Percentiles rank a stretch among this genome's conserved stretches.
These are phyloP conservation scores for Sarocladium strictum DNA, from an alignment of 2,329 filamentous ascomycete species.

Conservation along the genomic window DNA sequence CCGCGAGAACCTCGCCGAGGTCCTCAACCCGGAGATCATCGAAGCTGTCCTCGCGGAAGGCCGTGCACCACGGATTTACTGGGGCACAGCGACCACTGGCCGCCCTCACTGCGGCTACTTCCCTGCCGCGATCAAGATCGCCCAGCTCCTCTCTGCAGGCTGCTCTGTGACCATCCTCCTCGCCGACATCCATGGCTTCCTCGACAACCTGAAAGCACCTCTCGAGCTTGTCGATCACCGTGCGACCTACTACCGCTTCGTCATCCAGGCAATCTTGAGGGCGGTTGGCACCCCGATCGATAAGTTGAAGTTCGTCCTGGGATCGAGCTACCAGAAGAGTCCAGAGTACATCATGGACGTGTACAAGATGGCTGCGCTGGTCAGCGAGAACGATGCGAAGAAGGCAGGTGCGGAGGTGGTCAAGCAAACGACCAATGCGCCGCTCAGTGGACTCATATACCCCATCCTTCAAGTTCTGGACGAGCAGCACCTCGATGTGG, in stretches of 20 bases:
- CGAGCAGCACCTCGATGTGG: slow-evolving; percentile 81
- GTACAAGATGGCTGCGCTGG: slow-evolving; percentile 65
- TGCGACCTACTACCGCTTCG: slow-evolving; percentile 74
- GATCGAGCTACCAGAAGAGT: slow-evolving; percentile 73
- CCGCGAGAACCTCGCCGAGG: slow-evolving; percentile 72
- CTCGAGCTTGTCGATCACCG: slow-evolving; percentile 80
- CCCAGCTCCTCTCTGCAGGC: slow-evolving; percentile 76
- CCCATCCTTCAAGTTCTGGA: slow-evolving; percentile 73
- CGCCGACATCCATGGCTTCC: slow-evolving; percentile 69
- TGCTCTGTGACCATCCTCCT: slow-evolving; percentile 78
- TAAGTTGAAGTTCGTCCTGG: slow-evolving; percentile 76
- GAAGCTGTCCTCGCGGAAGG: slow-evolving; percentile 66
- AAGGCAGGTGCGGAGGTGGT: slow-evolving; percentile 92
- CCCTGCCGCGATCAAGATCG: slow-evolving; percentile 82
- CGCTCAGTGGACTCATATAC: slow-evolving; percentile 46
- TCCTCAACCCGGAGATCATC: slow-evolving; percentile 79
- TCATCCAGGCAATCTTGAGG: slow-evolving; percentile 69
- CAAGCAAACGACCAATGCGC: slow-evolving; percentile 78
- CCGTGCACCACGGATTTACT: slow-evolving; percentile 73
- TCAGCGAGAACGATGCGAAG: slow-evolving; percentile 75
- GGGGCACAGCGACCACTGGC: slow-evolving; percentile 84
- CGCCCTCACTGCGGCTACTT: slow-evolving; percentile 87
- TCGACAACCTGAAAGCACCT: slow-evolving; percentile 80
- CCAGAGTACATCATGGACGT: slow-evolving; percentile 81
- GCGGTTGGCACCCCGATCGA: slow-evolving; percentile 74